phyloP scores from a whole-genome alignment of 176 grass and related monocot species.

The Lolium multiflorum region DNA sequence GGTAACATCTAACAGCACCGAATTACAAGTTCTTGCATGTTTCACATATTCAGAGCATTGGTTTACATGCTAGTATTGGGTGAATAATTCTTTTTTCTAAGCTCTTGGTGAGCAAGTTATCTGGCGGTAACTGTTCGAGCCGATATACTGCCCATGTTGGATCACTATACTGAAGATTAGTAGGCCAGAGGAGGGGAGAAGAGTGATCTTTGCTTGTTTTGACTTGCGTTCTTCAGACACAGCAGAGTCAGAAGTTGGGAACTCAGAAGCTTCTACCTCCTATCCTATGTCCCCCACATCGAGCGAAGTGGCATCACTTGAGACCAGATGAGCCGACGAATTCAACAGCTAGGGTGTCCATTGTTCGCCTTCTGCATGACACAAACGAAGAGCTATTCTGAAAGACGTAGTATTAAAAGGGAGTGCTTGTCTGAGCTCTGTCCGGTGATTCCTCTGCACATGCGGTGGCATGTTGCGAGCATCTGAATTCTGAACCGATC shows the following conservation, averaged over 20 bases:
- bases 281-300: conserved; percentile 7
- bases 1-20: background rate
- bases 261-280: conserved; percentile 44
- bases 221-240: conserved; percentile 36
- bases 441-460: conserved; percentile 53
- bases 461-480: conserved; percentile 37
- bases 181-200: background rate
- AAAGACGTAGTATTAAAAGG: conserved; percentile 14
- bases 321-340: conserved; percentile 29
- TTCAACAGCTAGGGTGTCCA: conserved; percentile 29
- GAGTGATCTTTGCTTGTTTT: conserved; percentile 10
- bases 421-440: conserved; percentile 42
- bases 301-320: conserved; percentile 39
- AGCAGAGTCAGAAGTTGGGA: background rate
- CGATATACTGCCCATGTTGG: background rate
- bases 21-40: background rate
- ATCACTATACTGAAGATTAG: background rate
- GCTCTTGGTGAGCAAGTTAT: background rate
- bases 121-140: background rate
- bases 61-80: background rate
- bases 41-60: background rate
- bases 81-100: background rate
- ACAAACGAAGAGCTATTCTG: conserved; percentile 23
- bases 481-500: conserved; percentile 44
- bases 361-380: conserved; percentile 28